Percentiles rank a stretch among this genome's conserved stretches.
phyloP scores from a whole-genome alignment of 1,284 basidiomycete genomes.

The Rhodofomes roseus region DNA sequence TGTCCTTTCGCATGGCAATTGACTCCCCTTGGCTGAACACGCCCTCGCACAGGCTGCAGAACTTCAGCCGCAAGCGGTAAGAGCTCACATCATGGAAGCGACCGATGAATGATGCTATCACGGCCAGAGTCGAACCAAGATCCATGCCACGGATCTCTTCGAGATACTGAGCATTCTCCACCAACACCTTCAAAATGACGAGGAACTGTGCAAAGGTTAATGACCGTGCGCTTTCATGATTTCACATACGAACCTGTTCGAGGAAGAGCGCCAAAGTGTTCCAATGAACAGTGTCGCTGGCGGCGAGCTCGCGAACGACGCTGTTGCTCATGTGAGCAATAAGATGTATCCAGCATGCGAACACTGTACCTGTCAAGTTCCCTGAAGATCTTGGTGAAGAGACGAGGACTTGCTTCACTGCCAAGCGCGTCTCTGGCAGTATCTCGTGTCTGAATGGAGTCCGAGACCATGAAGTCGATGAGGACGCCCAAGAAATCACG shows the following conservation, averaged over 20 bases:
- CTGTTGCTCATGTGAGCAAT: conserved; percentile 22
- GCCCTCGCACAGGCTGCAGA: conserved; percentile 70
- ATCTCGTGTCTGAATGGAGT: conserved; percentile 66
- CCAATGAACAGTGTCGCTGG: conserved; percentile 39
- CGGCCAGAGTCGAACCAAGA: conserved; percentile 60
- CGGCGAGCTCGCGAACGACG: conserved; percentile 43
- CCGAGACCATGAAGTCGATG: conserved; percentile 64
- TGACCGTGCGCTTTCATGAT: background rate
- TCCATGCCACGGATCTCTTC: conserved; percentile 65
- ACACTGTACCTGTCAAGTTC: conserved; percentile 68
- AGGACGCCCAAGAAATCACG: conserved; percentile 66
- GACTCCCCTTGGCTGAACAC: conserved; percentile 62
- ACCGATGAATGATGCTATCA: conserved; percentile 65
- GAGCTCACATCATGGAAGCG: conserved; percentile 54
- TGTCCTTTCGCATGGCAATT: conserved; percentile 65
- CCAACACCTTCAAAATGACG: conserved; percentile 68
- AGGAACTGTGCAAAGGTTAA: conserved; percentile 47
- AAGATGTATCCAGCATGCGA: background rate
- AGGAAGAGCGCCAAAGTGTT: conserved; percentile 64
- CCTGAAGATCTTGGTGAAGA: conserved; percentile 65
- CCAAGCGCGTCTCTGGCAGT: conserved; percentile 79
- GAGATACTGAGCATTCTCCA: conserved; percentile 65
- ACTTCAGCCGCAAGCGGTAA: conserved; percentile 70
- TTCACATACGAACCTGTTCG: conserved; percentile 57
- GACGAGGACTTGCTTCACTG: conserved; percentile 66